Conservation (phyloP, 2,329 filamentous ascomycete species). For the Fusarium neocosmosporiellum region DNA sequence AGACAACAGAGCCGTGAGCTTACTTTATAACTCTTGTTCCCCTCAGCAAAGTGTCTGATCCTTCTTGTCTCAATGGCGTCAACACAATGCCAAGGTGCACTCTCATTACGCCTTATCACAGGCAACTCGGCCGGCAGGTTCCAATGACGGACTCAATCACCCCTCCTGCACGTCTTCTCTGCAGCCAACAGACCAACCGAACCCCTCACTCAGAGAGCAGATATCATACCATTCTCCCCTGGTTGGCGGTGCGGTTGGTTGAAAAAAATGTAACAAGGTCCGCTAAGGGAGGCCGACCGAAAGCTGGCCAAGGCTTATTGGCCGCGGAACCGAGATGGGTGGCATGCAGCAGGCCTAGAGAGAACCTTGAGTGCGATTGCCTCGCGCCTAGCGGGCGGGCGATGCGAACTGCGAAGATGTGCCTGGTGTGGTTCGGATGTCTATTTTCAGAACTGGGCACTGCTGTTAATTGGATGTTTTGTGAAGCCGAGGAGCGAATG, state of each 20-base stretch:
- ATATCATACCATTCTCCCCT: slow-evolving; percentile 18
- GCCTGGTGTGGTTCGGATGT: slow-evolving; percentile 13
- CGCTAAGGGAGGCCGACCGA: slow-evolving; percentile 31
- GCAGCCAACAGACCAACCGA: not conserved
- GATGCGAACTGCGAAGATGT: slow-evolving; percentile 12
- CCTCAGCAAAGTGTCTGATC: not conserved
- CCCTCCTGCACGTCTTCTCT: not conserved
- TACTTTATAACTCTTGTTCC: slow-evolving; percentile 26
- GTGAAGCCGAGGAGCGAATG: not conserved
- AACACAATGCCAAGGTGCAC: slow-evolving; percentile 2
- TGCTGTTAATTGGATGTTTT: slow-evolving; percentile 18
- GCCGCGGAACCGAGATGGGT: slow-evolving; percentile 11
- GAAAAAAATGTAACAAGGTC: slow-evolving; percentile 35
- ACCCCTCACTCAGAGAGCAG: slow-evolving; percentile 15
- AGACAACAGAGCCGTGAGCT: not conserved
- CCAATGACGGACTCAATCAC: slow-evolving; percentile 14
- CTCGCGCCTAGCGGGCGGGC: not conserved
- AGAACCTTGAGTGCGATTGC: slow-evolving; percentile 11
- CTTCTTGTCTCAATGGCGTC: slow-evolving; percentile 5
- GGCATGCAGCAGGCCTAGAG: slow-evolving; percentile 18
- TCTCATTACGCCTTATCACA: slow-evolving; percentile 4
- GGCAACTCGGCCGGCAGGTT: slow-evolving; percentile 9
- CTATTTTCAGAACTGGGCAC: slow-evolving; percentile 2
- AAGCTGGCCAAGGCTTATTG: slow-evolving; percentile 24
- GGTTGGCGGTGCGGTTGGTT: slow-evolving; percentile 29